Percentiles rank a stretch among this genome's conserved stretches.
phyloP scores from a whole-genome alignment of 2,329 filamentous ascomycete genomes.

The Neofusicoccum cordaticola region DNA sequence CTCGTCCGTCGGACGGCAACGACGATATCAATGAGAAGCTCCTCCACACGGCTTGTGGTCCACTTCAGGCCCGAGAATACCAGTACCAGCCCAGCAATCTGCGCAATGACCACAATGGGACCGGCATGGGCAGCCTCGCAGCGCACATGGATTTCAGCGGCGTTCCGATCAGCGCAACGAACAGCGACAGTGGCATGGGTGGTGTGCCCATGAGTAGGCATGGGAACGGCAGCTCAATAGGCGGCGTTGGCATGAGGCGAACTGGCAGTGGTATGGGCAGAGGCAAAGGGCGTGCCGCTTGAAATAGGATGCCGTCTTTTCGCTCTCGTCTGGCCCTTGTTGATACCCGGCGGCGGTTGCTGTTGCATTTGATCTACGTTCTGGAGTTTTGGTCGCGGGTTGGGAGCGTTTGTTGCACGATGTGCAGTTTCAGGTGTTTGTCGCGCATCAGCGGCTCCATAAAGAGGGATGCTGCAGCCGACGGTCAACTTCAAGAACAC shows the following conservation, averaged over 20 bases:
- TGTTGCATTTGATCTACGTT: conserved; percentile 4
- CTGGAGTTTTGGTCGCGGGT: neutral
- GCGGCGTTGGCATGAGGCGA: conserved; percentile 35
- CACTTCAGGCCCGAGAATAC: conserved; percentile 33
- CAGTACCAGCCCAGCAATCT: conserved; percentile 23
- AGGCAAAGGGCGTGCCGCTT: conserved; percentile 27
- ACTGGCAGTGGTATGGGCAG: conserved; percentile 38
- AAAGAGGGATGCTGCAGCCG: no score
- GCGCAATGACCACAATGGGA: neutral
- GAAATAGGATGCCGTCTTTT: neutral
- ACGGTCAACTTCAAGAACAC: no score
- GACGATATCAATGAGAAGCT: conserved; percentile 40
- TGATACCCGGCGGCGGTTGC: conserved; percentile 1
- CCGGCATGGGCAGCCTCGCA: neutral
- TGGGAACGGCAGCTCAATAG: conserved; percentile 30
- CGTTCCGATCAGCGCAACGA: conserved; percentile 2
- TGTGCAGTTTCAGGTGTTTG: neutral
- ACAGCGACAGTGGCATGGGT: conserved; percentile 20
- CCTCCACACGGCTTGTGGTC: conserved; percentile 33
- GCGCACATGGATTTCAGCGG: conserved; percentile 11
- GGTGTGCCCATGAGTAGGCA: conserved; percentile 36
- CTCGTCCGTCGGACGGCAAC: conserved; percentile 35
- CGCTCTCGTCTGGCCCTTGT: neutral
- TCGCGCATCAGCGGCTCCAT: neutral
- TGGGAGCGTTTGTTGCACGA: neutral